Conservation (phyloP, 495 filamentous ascomycete species). For the Aspergillus haitiensis region DNA sequence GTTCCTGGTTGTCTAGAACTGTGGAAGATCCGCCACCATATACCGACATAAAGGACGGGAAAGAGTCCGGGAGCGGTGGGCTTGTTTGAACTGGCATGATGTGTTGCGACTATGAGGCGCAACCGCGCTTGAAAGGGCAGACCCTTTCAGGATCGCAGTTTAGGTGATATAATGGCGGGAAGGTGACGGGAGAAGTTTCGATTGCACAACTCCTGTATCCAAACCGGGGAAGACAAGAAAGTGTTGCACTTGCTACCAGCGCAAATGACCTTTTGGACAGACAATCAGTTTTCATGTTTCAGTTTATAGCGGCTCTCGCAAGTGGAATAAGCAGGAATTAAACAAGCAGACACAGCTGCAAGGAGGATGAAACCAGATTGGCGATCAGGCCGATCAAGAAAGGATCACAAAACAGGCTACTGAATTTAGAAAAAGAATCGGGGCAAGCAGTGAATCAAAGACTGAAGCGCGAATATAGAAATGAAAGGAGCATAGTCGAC, state of each 20-base stretch:
- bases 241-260: conserved; percentile 45
- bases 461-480: background rate
- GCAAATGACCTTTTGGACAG: conserved; percentile 45
- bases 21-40: conserved; percentile 47
- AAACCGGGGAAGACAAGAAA: conserved; percentile 26
- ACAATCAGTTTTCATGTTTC: conserved; percentile 37
- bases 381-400: conserved; percentile 21
- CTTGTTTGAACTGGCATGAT: conserved; percentile 51
- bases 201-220: conserved; percentile 26
- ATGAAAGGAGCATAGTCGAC: conserved; percentile 12
- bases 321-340: conserved; percentile 13
- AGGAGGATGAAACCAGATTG: conserved; percentile 31
- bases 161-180: conserved; percentile 22
- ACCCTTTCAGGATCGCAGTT: conserved; percentile 29
- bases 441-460: conserved; percentile 9
- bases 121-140: conserved; percentile 33
- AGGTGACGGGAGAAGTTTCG: background rate
- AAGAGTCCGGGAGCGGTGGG: conserved; percentile 56
- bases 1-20: conserved; percentile 35
- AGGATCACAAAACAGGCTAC: conserved; percentile 23
- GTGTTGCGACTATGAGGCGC: conserved; percentile 23
- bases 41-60: conserved; percentile 73
- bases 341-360: conserved; percentile 27
- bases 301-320: conserved; percentile 10
- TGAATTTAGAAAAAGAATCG: conserved; percentile 17